Base-by-base conservation (phyloP, 768 basidiomycete species). In the Naganishia antarctica region DNA sequence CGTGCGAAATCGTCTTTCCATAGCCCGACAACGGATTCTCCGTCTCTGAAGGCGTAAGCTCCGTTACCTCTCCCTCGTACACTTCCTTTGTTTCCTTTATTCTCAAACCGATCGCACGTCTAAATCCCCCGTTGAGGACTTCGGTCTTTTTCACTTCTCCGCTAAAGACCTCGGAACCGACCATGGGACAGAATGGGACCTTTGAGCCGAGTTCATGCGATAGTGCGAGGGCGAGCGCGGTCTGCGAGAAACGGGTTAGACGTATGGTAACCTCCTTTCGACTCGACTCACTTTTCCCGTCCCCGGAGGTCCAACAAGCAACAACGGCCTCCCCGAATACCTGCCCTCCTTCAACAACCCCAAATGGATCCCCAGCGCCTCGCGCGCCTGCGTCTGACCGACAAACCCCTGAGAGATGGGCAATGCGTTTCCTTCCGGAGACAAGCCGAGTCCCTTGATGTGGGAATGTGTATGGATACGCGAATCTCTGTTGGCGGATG, bases 41-140 rank as follows among this genome's bases (percentile, higher is more conserved):
- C 15, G 94, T 84, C 80, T 98, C 96, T 23, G 90, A 85, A 2
- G 96, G 96, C 3, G 94, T 96, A 66, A 98, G 80, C 73, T 98
- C 94, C 9, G 94, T 98, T 18, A 99, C 89, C 79, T 99, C 94
- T 65, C 96, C 94, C 77, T 98, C 94, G 78, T 93, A 98, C 7
- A 98, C 92, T 73, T 96, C 91, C 76, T 99, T 98, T 6, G 93
- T 97, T 79, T 98, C 96, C 78, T 98, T 98, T 82, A 98, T 96
- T 76, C 94, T 86, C 40, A 98, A 83, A 91, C 93, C 94, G 66
- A 99, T 99, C 13, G 96, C 93, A 70, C 96, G 81, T 64, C 94
- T 83, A 79, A 98, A 98, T 40, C 87, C 85, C 78, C 97, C 94
- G 50, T 92, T 91, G 21, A 99, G 80, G 4, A 98, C 93, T 75